Conservation (phyloP, 345 rosid genomes). For the Erucastrum elatum region DNA sequence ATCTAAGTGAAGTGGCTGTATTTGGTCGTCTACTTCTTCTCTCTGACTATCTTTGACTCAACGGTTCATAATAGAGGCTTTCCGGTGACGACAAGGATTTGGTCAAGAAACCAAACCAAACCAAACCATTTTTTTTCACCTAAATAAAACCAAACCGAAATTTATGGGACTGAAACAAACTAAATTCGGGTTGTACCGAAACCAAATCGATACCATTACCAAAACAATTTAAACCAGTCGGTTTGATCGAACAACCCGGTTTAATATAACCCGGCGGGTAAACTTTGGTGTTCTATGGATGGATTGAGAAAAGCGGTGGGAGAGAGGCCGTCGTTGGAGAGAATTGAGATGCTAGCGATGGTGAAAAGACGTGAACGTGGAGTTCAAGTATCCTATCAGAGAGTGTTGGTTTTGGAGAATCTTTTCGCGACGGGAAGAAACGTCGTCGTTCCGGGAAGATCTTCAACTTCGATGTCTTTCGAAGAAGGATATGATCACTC, state of each 20-base stretch:
- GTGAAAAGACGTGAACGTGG: too few relatives aligned
- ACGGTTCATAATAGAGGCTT: neutral
- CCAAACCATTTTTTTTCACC: neutral
- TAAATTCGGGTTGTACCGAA: neutral
- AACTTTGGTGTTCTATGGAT: too few relatives aligned
- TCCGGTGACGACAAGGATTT: neutral
- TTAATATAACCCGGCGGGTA: neutral
- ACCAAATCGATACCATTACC: neutral
- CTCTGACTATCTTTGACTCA: constrained; percentile 12
- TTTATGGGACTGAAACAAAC: neutral
- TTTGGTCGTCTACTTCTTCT: constrained; percentile 9
- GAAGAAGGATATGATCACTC: too few relatives aligned
- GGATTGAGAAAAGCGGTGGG: too few relatives aligned
- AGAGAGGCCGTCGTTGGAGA: too few relatives aligned
- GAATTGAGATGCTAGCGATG: too few relatives aligned
- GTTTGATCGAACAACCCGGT: constrained; percentile 14
- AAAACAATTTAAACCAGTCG: neutral
- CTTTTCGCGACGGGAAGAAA: too few relatives aligned
- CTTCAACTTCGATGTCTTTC: too few relatives aligned
- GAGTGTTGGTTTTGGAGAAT: too few relatives aligned
- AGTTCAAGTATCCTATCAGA: too few relatives aligned
- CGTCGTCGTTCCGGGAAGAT: too few relatives aligned
- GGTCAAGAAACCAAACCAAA: neutral
- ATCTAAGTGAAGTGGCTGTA: constrained; percentile 16
- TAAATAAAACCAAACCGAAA: neutral